Evolutionary conservation across 2,329 filamentous ascomycete species (phyloP), one percentile per base, ranked within the genome.

Genomic region (Arachnopeziza araneosa): DNA sequence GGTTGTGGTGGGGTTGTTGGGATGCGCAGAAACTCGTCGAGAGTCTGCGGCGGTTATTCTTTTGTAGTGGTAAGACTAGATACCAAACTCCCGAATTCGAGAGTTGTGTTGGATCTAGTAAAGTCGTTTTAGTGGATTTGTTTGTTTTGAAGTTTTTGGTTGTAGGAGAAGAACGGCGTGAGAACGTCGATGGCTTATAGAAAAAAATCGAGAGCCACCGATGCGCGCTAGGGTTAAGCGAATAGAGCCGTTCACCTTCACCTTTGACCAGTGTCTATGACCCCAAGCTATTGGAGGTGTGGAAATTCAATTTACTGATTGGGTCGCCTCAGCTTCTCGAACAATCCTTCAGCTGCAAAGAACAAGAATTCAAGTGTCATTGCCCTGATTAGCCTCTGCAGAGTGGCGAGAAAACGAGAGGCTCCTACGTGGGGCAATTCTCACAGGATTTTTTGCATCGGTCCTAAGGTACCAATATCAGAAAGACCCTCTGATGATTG

Each of bases 21-120:
- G 61, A 65, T 64, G 66, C 67, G 71, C 68, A 71, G 62, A 69
- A 61, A 60, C 68, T 70, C 69, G 30, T 54, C 23, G 58, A 69
- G 70, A 73, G 66, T 60, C 69, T 73, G 69, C 69, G 69, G 67
- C 61, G 17, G 44, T 36, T 23, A 12, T 52, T 56, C 58, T 60
- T 62, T 57, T 62, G 60, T 66, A 59, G 52, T 66, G 72, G 75
- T 72, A 72, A 75, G 58, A 74, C 77, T 80, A 82, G 79, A 81
- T 74, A 65, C 75, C 72, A 72, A 70, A 74, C 76, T 79, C 80
- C 76, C 81, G 74, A 74, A 66, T 68, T 64, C 63, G 71, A 73
- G 71, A 72, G 69, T 69, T 66, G 54, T 65, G 62, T 56, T 60
- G 68, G 66, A 67, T 72, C 71, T 72, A 72, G 70, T 64, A 44